phyloP scores from a whole-genome alignment of 192 early-diverging fungal species.

The Linnemannia zychae region DNA sequence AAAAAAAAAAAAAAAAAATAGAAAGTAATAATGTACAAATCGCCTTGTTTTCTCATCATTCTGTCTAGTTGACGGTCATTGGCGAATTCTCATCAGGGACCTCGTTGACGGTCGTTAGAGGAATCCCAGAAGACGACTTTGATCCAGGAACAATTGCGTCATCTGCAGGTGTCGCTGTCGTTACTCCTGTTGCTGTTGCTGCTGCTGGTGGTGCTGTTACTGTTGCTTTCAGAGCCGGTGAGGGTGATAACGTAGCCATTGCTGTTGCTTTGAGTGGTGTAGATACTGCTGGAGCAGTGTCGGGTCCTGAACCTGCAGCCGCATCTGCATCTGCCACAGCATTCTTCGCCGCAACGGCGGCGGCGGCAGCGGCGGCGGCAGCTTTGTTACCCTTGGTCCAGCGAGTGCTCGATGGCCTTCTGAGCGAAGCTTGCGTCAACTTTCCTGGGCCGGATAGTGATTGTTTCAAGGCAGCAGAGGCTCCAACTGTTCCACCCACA shows the following conservation, averaged over 20 bases:
- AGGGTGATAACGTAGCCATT: neutral
- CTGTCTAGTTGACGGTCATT: neutral
- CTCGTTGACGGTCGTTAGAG: neutral
- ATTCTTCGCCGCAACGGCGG: constrained; percentile 21
- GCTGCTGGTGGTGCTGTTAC: neutral
- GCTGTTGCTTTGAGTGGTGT: neutral
- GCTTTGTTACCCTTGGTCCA: constrained; percentile 43
- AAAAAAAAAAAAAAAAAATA: neutral
- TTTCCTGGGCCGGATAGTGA: constrained; percentile 6
- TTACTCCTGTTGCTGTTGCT: neutral
- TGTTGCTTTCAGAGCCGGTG: neutral
- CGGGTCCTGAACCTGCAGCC: neutral
- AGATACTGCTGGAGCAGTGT: neutral
- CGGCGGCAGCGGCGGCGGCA: constrained; percentile 23
- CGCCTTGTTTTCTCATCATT: neutral
- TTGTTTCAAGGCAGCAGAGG: constrained; percentile 9
- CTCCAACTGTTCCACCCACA: neutral
- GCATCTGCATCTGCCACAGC: constrained; percentile 7
- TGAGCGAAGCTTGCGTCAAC: constrained; percentile 28
- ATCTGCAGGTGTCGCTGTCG: neutral
- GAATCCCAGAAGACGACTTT: neutral
- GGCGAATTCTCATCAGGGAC: neutral
- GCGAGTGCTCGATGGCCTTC: constrained; percentile 45
- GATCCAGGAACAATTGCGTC: neutral
- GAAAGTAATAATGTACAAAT: constrained; percentile 1